phyloP scores from a whole-genome alignment of 768 basidiomycete genomes.

The Tylopilus sp. region DNA sequence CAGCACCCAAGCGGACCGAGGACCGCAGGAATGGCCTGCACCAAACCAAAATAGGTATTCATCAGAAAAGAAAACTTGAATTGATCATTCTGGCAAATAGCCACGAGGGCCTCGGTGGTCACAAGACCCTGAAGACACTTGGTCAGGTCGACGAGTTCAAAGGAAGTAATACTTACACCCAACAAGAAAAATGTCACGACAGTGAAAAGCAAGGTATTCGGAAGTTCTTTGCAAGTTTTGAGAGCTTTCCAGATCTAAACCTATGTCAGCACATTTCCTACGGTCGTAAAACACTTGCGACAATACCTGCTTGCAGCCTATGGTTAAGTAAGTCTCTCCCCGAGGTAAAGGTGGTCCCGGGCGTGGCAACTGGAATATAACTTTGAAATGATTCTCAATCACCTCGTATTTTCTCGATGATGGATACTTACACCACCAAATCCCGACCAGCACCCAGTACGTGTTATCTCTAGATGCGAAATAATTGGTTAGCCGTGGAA shows the following conservation, averaged over 20 bases:
- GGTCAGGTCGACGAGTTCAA: neutral
- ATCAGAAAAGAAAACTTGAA: slow-evolving; percentile 80
- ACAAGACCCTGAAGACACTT: slow-evolving; percentile 57
- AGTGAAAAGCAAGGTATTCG: slow-evolving; percentile 80
- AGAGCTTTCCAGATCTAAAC: slow-evolving; percentile 70
- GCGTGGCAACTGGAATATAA: slow-evolving; percentile 80
- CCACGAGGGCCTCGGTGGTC: slow-evolving; percentile 71
- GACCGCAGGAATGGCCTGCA: slow-evolving; percentile 74
- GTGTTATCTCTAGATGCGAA: slow-evolving; percentile 50
- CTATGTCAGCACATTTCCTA: neutral
- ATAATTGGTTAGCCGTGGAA: too few relatives aligned
- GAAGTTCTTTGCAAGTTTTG: slow-evolving; percentile 73
- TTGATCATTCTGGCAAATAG: slow-evolving; percentile 78
- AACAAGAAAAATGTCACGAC: slow-evolving; percentile 73
- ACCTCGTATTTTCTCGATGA: neutral
- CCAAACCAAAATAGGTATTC: slow-evolving; percentile 73
- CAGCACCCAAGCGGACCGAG: slow-evolving; percentile 72
- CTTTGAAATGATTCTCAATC: slow-evolving; percentile 34
- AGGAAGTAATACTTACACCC: slow-evolving; percentile 46
- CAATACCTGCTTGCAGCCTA: slow-evolving; percentile 81
- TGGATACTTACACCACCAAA: slow-evolving; percentile 78
- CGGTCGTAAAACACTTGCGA: neutral
- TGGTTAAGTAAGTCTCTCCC: slow-evolving; percentile 70
- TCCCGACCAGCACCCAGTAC: slow-evolving; percentile 76
- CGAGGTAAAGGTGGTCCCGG: slow-evolving; percentile 78